Evolutionary conservation across 2,329 filamentous ascomycete genomes (phyloP).

Genomic region (Cladosporium sp.): DNA sequence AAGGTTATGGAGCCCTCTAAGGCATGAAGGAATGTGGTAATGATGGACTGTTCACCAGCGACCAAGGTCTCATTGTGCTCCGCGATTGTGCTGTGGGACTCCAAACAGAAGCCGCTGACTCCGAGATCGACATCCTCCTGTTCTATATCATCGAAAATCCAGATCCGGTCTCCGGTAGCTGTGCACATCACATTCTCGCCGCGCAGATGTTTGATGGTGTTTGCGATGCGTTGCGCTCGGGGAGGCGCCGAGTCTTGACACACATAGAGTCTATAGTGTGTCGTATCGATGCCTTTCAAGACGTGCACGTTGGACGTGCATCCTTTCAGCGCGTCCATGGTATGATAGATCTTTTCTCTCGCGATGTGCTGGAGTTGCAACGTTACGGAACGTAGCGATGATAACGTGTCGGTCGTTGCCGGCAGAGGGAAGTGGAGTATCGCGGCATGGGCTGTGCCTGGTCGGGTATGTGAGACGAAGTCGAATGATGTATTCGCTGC

Average conservation of each 20-base stretch:
- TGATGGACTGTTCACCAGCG: not conserved
- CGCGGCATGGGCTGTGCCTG: slow-evolving; percentile 16
- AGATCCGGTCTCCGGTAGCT: slow-evolving; percentile 1
- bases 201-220: slow-evolving; percentile 20
- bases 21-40: slow-evolving; percentile 21
- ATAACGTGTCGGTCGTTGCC: slow-evolving; percentile 21
- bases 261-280: not conserved
- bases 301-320: slow-evolving; percentile 38
- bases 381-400: slow-evolving; percentile 30
- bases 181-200: slow-evolving; percentile 26
- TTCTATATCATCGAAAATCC: not conserved
- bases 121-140: not conserved
- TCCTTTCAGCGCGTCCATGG: slow-evolving; percentile 38
- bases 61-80: not conserved
- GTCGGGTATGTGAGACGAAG: not conserved
- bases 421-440: not conserved
- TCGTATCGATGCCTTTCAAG: slow-evolving; percentile 17
- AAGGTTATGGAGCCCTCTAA: slow-evolving; percentile 23
- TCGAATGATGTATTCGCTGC: not conserved
- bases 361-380: not conserved
- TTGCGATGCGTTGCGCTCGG: not conserved
- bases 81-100: not conserved
- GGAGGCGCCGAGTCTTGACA: not conserved
- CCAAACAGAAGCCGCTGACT: not conserved
- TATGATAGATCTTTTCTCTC: slow-evolving; percentile 1